Percentiles rank a stretch among this genome's conserved stretches.
Evolutionary conservation across 805 yeast genomes (phyloP).

Genomic region (Lipomyces kockii): DNA sequence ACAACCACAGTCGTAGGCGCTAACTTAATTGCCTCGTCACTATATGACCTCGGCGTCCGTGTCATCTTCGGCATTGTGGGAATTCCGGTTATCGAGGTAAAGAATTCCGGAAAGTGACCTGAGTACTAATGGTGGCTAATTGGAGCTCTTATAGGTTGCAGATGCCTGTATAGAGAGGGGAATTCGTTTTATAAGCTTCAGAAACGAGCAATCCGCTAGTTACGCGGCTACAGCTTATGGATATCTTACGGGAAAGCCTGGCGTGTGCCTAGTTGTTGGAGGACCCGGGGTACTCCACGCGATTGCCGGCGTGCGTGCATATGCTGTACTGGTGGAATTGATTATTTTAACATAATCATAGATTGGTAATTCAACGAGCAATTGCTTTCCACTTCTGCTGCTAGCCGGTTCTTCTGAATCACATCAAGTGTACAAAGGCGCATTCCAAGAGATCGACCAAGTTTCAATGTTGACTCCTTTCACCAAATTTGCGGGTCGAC

Average conservation of each 20-base stretch:
- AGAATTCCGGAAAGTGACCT: neutral
- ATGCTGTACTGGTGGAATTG: neutral
- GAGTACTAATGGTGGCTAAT: neutral
- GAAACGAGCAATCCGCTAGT: constrained; percentile 76
- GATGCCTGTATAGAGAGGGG: constrained; percentile 61
- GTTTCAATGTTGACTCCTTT: constrained; percentile 54
- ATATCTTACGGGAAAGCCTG: constrained; percentile 65
- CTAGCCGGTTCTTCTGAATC: constrained; percentile 66
- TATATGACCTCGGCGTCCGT: constrained; percentile 57
- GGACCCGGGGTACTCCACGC: constrained; percentile 78
- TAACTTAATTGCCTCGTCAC: constrained; percentile 53
- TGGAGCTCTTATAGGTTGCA: constrained; percentile 47
- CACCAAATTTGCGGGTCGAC: constrained; percentile 58
- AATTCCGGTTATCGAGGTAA: constrained; percentile 70
- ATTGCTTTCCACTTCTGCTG: constrained; percentile 68
- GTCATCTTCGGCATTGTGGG: constrained; percentile 75
- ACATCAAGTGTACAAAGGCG: constrained; percentile 59
- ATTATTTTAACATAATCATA: constrained; percentile 6
- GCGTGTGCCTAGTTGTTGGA: constrained; percentile 71
- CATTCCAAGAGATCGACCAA: constrained; percentile 75
- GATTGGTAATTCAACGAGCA: constrained; percentile 62
- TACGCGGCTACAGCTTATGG: constrained; percentile 78
- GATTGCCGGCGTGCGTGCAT: constrained; percentile 54
- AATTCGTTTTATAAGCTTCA: constrained; percentile 61
- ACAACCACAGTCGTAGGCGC: constrained; percentile 39